Base-by-base conservation (phyloP, 345 rosid genomes). In the Kernera saxatilis region DNA sequence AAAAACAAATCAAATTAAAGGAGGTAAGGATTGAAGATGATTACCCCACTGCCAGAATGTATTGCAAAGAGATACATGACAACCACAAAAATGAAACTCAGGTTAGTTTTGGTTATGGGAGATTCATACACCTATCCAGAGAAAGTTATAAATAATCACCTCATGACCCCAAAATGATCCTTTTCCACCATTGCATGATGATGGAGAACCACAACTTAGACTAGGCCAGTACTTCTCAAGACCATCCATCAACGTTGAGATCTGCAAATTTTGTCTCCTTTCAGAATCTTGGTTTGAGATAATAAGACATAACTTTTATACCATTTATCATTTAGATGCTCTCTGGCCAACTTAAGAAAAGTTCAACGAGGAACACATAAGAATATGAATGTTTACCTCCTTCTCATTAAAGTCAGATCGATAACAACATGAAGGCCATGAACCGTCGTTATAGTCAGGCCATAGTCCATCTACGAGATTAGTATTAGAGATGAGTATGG, bases 381-480 rank as follows among this genome's bases (percentile, higher is more conserved):
- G 64, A 26, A 22, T 26, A 30, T 10, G 19, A 59, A 50, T 39
- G 35, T 60, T 43, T 33, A 90, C 98, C 97, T 88, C 89, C 43
- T 83, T 87, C 67, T 86, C 84, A 6, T 93, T 69, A 36, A 93
- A 93, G 48, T 69, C 26, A 36, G 87, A 76, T 46, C 74, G 73
- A 19, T 35, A 72, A 72, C 98, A 93, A 73, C 98, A 93, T 3
- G 97, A 80, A 74, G 98, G 98, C 90, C 92, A 93, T 15, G 86
- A 83, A 72, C 96, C 98, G 67, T 93, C 98, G 55, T 90, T 90
- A 74, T 93, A 93, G 73, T 93, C 92, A 36, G 97, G 93, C 98
- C 98, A 93, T n/a, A 93, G 36, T 48, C 98, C 98, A 86, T 93
- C 98, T 93, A 78, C 71, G 32, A 59, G 46, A 71, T 56, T 14